Evolutionary conservation across 495 filamentous ascomycete genomes (phyloP), one percentile per base, ranked within the genome.

Genomic region (Mytilinidion resinicola): DNA sequence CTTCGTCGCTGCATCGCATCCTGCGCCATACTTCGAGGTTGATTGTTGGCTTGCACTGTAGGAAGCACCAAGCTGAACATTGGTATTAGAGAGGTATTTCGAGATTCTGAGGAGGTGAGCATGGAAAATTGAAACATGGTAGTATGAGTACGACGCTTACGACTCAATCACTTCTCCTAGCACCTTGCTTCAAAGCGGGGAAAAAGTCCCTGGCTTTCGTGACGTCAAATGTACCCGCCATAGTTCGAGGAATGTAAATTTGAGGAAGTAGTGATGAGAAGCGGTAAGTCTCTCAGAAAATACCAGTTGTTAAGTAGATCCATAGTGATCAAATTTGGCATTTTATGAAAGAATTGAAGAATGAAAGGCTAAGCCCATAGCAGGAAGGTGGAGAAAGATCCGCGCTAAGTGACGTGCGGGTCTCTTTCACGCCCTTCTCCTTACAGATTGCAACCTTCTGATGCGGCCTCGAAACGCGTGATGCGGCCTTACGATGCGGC

Each of bases 11-110:
- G 84, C 83, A 33, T 73, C 66, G 56, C 82, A 81, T 35, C 81
- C 87, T 14, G 73, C 68, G 2, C 68, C 59, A 60, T 84, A 85
- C 25, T 73, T 73, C 7, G 75, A 65, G 0, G 80, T 88, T 0
- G 85, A 82, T 14, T 70, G 66, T 59, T 80, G 65, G 33, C 79
- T 75, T 0, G 77, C 69, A 34, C 71, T 66, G 61, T 91, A 91
- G 4, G 76, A 81, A 9, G 84, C 85, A 25, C 85, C 85, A 9
- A 89, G 79, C 68, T 89, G 87, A 55, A 89, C 85, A 57, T 90
- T 90, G 59, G 79, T 85, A 47, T 77, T 80, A 43, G 77, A 68
- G 38, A 89, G 75, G 60, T 90, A 90, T 44, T 83, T 73, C 5
- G 70, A 69, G 53, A 90, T 83, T 10, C 85, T 88, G 25, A 38